phyloP scores from a whole-genome alignment of 306 rosid species.

The Vigna nakashimae region DNA sequence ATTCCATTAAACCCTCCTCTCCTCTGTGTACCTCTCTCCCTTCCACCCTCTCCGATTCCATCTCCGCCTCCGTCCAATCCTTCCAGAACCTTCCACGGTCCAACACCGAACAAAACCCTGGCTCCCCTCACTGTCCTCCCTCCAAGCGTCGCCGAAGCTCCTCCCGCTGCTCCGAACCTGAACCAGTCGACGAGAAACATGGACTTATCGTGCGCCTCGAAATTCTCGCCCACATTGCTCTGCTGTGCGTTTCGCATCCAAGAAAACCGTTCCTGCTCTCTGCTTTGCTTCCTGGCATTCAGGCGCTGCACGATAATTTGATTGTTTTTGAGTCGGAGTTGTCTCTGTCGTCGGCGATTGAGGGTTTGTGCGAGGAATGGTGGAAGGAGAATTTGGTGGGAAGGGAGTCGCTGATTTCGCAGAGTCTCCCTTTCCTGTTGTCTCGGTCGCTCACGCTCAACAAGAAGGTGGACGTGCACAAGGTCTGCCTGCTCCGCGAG shows the following conservation, averaged over 20 bases:
- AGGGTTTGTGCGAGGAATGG: conserved; percentile 78
- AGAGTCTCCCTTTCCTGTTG: conserved; percentile 73
- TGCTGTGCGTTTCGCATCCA: conserved; percentile 76
- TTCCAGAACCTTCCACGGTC: conserved; percentile 49
- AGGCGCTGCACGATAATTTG: conserved; percentile 66
- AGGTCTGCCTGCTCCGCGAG: conserved; percentile 75
- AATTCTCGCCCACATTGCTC: conserved; percentile 51
- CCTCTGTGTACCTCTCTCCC: conserved; percentile 69
- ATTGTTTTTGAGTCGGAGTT: conserved; percentile 67
- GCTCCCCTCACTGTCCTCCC: conserved; percentile 71
- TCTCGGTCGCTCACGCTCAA: conserved; percentile 68
- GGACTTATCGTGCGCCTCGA: conserved; percentile 56
- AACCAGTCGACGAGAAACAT: conserved; percentile 34
- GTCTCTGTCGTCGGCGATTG: conserved; percentile 61
- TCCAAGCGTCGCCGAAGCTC: conserved; percentile 71
- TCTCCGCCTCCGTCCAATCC: conserved; percentile 56
- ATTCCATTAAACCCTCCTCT: conserved; percentile 64
- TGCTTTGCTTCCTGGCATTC: conserved; percentile 70
- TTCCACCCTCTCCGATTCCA: conserved; percentile 57
- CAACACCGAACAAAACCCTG: conserved; percentile 16
- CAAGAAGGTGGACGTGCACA: conserved; percentile 86
- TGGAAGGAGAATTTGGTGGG: conserved; percentile 81
- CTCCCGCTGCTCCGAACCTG: conserved; percentile 51
- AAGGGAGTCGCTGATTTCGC: conserved; percentile 74
- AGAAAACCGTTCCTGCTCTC: conserved; percentile 50